Conservation (phyloP, 1,284 basidiomycete genomes). For the Irpex rosettiformis region DNA sequence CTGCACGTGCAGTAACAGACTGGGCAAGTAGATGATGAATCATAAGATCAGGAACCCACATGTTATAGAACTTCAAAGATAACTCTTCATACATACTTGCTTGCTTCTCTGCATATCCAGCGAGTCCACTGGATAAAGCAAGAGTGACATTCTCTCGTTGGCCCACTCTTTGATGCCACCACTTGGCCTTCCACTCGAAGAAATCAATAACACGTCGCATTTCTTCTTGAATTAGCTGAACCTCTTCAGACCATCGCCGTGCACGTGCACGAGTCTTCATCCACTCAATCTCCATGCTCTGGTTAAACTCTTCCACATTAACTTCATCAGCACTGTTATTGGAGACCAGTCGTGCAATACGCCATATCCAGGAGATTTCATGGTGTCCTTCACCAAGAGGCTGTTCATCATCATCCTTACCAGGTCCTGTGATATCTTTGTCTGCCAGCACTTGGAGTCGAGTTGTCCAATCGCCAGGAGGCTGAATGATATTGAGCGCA, state of each 20-base stretch:
- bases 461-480: conserved; percentile 4
- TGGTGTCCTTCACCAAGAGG: conserved; percentile 6
- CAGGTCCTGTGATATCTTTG: conserved; percentile 15
- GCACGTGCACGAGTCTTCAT: conserved; percentile 10
- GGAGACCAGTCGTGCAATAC: not conserved
- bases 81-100: not conserved
- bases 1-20: too few relatives aligned
- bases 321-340: not conserved
- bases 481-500: conserved; percentile 8
- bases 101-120: conserved; percentile 8
- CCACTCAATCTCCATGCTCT: conserved; percentile 16
- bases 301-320: not conserved
- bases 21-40: too few relatives aligned
- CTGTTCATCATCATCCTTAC: conserved; percentile 4
- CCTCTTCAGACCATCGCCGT: conserved; percentile 18
- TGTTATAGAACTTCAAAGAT: not conserved
- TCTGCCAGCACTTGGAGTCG: not conserved
- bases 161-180: conserved; percentile 9
- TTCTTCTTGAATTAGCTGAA: conserved; percentile 17
- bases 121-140: conserved; percentile 5
- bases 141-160: not conserved
- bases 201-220: conserved; percentile 17
- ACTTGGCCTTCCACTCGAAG: conserved; percentile 13
- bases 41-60: not conserved
- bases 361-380: conserved; percentile 17